Evolutionary conservation across 306 rosid genomes (phyloP).

Genomic region (Medicago arabica): DNA sequence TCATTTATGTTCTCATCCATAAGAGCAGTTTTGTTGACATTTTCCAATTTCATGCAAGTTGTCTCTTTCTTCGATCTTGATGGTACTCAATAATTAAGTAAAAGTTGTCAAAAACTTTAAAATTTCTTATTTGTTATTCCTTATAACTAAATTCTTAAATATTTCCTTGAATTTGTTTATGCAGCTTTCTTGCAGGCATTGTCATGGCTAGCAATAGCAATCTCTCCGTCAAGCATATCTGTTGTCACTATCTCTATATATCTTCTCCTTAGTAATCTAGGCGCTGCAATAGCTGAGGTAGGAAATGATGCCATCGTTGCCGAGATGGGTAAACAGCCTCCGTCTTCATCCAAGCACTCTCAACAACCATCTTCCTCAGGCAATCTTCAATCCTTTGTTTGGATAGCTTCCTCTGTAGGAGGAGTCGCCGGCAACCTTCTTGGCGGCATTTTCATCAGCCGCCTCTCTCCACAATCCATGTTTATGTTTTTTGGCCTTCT

Average conservation of each 20-base stretch:
- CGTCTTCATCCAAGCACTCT: slow-evolving; percentile 53
- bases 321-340: slow-evolving; percentile 67
- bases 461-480: slow-evolving; percentile 61
- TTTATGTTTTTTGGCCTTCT: slow-evolving; percentile 71
- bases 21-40: background rate
- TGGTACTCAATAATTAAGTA: slow-evolving; percentile 9
- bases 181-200: slow-evolving; percentile 92
- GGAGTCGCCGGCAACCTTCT: slow-evolving; percentile 90
- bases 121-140: slow-evolving; percentile 19
- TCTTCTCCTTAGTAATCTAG: slow-evolving; percentile 88
- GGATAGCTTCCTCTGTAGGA: slow-evolving; percentile 87
- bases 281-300: slow-evolving; percentile 93
- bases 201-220: slow-evolving; percentile 86
- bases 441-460: slow-evolving; percentile 66
- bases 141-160: slow-evolving; percentile 20
- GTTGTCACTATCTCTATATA: slow-evolving; percentile 61
- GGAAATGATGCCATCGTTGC: slow-evolving; percentile 96
- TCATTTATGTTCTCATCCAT: background rate
- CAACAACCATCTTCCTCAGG: slow-evolving; percentile 62
- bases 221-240: slow-evolving; percentile 65
- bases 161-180: slow-evolving; percentile 39
- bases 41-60: background rate
- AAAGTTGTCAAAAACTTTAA: background rate
- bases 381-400: slow-evolving; percentile 85
- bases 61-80: slow-evolving; percentile 14